Percentiles rank a stretch among this genome's conserved stretches.
Evolutionary conservation across 441 rosid genomes (phyloP).

Genomic region (Biscutella laevigata): DNA sequence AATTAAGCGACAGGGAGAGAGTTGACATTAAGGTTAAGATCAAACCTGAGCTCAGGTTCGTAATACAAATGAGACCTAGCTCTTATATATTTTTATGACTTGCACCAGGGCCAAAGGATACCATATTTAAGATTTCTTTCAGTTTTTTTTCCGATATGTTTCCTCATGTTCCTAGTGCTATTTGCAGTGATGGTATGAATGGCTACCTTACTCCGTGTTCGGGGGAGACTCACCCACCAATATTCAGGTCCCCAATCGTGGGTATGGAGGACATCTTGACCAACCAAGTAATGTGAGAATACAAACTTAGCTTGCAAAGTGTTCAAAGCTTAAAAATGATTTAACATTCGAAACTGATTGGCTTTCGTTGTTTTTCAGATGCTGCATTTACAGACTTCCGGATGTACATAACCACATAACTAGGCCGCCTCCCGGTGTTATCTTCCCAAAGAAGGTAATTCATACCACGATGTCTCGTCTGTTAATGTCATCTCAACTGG

Average conservation of each 20-base stretch:
- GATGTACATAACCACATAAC: conserved; percentile 67
- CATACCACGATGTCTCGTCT: not conserved
- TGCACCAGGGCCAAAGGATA: not conserved
- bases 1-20: conserved; percentile 44
- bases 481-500: not conserved
- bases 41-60: conserved; percentile 78
- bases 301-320: not conserved
- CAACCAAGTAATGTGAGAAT: conserved; percentile 80
- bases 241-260: conserved; percentile 75
- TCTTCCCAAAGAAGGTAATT: conserved; percentile 69
- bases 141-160: no score
- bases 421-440: conserved; percentile 71
- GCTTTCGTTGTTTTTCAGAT: conserved; percentile 39
- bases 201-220: conserved; percentile 82
- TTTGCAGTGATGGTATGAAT: conserved; percentile 90
- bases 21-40: conserved; percentile 48
- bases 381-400: conserved; percentile 75
- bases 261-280: conserved; percentile 88
- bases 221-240: conserved; percentile 83
- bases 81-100: not conserved
- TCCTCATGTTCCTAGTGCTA: conserved; percentile 37
- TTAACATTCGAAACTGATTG: conserved; percentile 2
- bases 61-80: not conserved
- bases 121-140: no score
- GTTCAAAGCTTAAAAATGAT: not conserved